phyloP scores from a whole-genome alignment of 768 basidiomycete species.

The Boletus sp. region DNA sequence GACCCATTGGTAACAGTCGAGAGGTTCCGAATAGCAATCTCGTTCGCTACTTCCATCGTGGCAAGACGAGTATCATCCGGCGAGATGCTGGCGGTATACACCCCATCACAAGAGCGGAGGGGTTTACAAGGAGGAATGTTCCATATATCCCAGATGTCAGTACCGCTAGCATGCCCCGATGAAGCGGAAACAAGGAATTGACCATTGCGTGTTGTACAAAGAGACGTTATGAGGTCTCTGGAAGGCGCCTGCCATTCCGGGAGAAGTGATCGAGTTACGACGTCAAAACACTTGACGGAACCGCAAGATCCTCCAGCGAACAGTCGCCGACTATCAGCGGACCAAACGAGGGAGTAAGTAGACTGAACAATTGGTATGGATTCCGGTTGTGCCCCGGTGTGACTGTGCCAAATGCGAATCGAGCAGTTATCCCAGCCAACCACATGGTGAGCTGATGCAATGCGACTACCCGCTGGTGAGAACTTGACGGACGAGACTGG shows the following conservation, averaged over 20 bases:
- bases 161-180: background rate
- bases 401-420: conserved; percentile 14
- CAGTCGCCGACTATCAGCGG: conserved; percentile 11
- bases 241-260: background rate
- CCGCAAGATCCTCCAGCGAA: conserved; percentile 12
- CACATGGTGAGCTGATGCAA: conserved; percentile 5
- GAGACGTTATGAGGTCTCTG: conserved; percentile 5
- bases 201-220: background rate
- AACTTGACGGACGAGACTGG: conserved; percentile 17
- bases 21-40: conserved; percentile 1
- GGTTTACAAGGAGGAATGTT: background rate
- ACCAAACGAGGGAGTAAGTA: conserved; percentile 17
- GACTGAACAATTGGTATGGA: background rate
- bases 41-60: background rate
- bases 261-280: background rate
- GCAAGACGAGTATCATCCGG: conserved; percentile 1
- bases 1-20: background rate
- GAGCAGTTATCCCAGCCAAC: background rate
- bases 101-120: background rate
- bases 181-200: conserved; percentile 14
- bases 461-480: conserved; percentile 10
- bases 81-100: background rate
- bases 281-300: conserved; percentile 12
- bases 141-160: conserved; percentile 16
- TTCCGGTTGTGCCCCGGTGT: conserved; percentile 3